Conservation (phyloP, 2,329 filamentous ascomycete species). For the Tolypocladium paradoxum region DNA sequence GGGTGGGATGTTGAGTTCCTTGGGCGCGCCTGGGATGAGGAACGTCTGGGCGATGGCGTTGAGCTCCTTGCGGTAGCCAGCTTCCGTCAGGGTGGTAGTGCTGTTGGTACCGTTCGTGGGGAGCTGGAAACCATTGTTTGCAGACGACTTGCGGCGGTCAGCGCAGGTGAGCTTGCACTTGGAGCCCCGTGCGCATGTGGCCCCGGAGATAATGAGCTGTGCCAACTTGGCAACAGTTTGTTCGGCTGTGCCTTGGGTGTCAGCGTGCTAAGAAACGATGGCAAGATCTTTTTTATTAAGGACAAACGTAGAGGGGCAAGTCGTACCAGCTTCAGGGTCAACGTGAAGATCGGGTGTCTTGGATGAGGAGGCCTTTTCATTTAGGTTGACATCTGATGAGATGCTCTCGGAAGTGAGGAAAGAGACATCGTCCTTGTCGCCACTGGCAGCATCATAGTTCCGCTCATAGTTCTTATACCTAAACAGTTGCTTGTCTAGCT, state of each 20-base stretch:
- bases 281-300: no score
- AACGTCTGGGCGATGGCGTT: constrained; percentile 29
- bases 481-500: neutral
- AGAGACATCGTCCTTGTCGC: neutral
- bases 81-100: constrained; percentile 2
- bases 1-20: constrained; percentile 36
- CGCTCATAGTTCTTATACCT: constrained; percentile 35
- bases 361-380: neutral
- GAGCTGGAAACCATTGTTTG: neutral
- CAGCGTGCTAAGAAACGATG: neutral
- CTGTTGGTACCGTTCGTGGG: neutral
- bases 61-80: constrained; percentile 17
- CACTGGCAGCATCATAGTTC: neutral
- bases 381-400: no score
- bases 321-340: neutral
- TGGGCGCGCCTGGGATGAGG: constrained; percentile 27
- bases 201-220: neutral
- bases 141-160: neutral
- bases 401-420: neutral
- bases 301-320: neutral
- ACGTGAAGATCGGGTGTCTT: neutral
- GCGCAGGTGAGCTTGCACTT: neutral
- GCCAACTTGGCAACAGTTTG: neutral
- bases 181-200: neutral
- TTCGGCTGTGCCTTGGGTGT: neutral